Evolutionary conservation across 805 yeast species (phyloP), one percentile per base, ranked within the genome.

Genomic region (Zygoascus flipseniorum): DNA sequence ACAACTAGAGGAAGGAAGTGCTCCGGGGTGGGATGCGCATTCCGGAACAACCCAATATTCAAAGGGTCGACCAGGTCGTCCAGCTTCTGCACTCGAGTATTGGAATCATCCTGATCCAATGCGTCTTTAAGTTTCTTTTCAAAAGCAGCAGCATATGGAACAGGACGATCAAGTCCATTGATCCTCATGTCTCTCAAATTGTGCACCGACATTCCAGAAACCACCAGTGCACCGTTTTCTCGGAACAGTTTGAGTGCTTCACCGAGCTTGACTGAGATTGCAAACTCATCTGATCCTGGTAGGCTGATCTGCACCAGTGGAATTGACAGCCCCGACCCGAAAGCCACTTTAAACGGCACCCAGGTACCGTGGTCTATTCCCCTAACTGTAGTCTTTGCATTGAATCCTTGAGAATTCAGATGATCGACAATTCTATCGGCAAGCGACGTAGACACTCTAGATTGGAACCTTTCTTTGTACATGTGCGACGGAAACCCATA

Each of bases 361-460:
- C 92, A 86, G 8, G 75, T 83, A 6, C 95, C 95, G 68, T 86
- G 95, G 64, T 86, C 95, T 20, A 87, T 67, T 9, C 93, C 93
- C 53, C 93, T 71, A 10, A 47, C 50, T 20, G 48, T n/a, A 9
- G 79, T 55, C 28, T 68, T 66, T 0, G 81, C 67, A 2, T 69
- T 59, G 49, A 83, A 70, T 0, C 83, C 85, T 20, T 66, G 57
- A 6, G 63, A 59, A 11, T 60, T 58, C 19, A 85, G 68, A 1
- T 73, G 65, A 1, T 69, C 60, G 31, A 71, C 69, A 20, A 86
- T 69, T 50, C 73, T 68, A 18, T 71, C 44, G 0, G 86, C 79
- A 3, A 83, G 53, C 9, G 60, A 60, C 0, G 64, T 49, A 50
- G 77, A 74, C 45, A 75, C 75, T 49, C 69, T 66, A 1, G 85